These are phyloP conservation scores for Lycium ferocissimum DNA, from an alignment of 257 asterid genomes.

Conservation along the genomic window DNA sequence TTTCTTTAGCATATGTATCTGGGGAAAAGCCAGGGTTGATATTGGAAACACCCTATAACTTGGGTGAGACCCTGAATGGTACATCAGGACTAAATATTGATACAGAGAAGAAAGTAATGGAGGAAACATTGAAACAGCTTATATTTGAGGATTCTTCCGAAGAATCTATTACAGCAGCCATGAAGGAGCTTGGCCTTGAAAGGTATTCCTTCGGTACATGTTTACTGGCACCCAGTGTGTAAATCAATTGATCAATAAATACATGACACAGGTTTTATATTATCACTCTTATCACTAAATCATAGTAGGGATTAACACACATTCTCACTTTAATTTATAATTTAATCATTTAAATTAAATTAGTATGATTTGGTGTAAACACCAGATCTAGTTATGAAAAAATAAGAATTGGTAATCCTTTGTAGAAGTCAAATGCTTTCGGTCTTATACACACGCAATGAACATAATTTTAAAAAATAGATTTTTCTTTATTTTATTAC, in stretches of 20 bases:
- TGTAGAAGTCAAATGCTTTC: no score
- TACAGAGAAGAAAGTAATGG: slow-evolving; percentile 44
- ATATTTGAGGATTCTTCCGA: slow-evolving; percentile 33
- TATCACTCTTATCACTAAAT: neutral
- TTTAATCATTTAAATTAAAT: neutral
- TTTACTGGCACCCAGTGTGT: neutral
- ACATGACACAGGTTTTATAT: neutral
- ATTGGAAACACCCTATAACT: slow-evolving; percentile 42
- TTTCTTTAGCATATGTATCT: slow-evolving; percentile 48
- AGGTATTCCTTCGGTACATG: slow-evolving; percentile 33
- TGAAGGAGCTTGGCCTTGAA: slow-evolving; percentile 53
- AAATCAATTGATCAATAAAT: neutral
- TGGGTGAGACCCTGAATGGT: slow-evolving; percentile 51
- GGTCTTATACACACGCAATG: no score
- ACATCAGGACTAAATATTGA: slow-evolving; percentile 44
- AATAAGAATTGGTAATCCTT: no score
- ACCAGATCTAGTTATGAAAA: no score
- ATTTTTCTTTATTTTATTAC: no score
- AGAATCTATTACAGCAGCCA: slow-evolving; percentile 34
- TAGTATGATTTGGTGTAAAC: no score
- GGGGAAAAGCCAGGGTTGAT: slow-evolving; percentile 51
- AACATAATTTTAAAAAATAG: no score
- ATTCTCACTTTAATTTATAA: neutral
- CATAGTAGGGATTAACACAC: no score
- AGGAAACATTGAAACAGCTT: slow-evolving; percentile 42